Percentiles rank a stretch among this genome's conserved stretches.
Conservation (phyloP, 768 basidiomycete genomes). For the Amanita pallidorosea region DNA sequence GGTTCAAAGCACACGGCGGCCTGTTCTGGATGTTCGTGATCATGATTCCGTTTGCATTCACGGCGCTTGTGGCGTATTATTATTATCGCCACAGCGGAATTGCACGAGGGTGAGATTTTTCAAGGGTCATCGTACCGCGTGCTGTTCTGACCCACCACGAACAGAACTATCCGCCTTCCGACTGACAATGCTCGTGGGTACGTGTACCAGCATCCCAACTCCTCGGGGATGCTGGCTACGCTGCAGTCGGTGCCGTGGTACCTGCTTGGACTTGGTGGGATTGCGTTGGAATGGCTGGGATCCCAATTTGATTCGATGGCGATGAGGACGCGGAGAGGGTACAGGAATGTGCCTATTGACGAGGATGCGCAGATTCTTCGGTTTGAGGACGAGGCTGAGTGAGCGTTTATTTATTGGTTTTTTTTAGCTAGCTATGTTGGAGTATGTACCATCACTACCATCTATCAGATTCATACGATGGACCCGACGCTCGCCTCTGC, state of each 20-base stretch:
- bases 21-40: slow-evolving; percentile 83
- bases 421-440: no score
- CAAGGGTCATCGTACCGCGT: slow-evolving; percentile 1
- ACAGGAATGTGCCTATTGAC: slow-evolving; percentile 70
- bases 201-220: slow-evolving; percentile 9
- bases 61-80: slow-evolving; percentile 68
- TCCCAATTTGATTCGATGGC: slow-evolving; percentile 33
- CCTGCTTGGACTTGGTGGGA: slow-evolving; percentile 65
- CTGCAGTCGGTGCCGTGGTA: slow-evolving; percentile 88
- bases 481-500: neutral
- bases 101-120: slow-evolving; percentile 55
- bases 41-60: slow-evolving; percentile 66
- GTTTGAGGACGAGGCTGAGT: slow-evolving; percentile 76
- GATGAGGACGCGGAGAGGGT: slow-evolving; percentile 49
- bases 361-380: slow-evolving; percentile 82
- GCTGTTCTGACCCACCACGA: slow-evolving; percentile 7
- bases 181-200: slow-evolving; percentile 35
- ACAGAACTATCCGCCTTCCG: slow-evolving; percentile 71
- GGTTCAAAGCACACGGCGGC: slow-evolving; percentile 56
- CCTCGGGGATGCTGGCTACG: slow-evolving; percentile 48
- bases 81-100: slow-evolving; percentile 70
- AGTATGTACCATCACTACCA: no score
- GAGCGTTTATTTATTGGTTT: slow-evolving; percentile 4
- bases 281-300: slow-evolving; percentile 58
- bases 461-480: no score